These are phyloP conservation scores for Picea glauca DNA, from an alignment of 75 land plant genomes.

Conservation along the genomic window DNA sequence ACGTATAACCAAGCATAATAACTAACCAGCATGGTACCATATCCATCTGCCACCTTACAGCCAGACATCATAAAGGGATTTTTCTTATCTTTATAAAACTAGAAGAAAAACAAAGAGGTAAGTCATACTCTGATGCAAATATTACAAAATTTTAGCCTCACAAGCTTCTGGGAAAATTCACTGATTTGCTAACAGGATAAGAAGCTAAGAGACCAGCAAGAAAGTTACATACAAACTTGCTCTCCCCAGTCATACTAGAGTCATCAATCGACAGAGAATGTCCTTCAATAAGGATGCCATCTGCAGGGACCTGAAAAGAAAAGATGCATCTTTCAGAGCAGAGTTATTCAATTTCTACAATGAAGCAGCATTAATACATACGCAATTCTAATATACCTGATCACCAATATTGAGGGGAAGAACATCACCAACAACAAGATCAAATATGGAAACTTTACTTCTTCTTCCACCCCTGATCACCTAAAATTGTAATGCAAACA, in stretches of 20 bases:
- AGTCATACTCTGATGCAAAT: background rate
- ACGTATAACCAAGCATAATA: conserved; percentile 1
- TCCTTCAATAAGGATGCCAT: conserved; percentile 65
- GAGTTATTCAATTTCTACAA: background rate
- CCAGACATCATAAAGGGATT: conserved; percentile 80
- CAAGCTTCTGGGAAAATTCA: background rate
- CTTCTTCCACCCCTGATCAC: conserved; percentile 77
- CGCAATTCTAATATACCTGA: conserved; percentile 42
- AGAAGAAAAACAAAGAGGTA: conserved; percentile 4
- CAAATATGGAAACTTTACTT: conserved; percentile 62
- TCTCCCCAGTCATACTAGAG: conserved; percentile 87
- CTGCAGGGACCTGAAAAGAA: conserved; percentile 68
- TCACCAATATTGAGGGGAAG: conserved; percentile 81
- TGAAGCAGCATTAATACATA: background rate
- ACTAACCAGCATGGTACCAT: conserved; percentile 77
- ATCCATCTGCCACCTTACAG: conserved; percentile 83
- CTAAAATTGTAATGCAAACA: conserved; percentile 17
- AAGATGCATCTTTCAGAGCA: conserved; percentile 1
- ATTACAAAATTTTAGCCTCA: background rate
- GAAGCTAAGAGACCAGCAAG: background rate
- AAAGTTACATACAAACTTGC: conserved; percentile 61
- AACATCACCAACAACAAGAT: conserved; percentile 83
- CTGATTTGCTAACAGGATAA: background rate
- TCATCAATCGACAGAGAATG: conserved; percentile 77
- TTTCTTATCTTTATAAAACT: conserved; percentile 58